phyloP scores from a whole-genome alignment of 164 flowering plant genomes.

The Vitis rupestris region DNA sequence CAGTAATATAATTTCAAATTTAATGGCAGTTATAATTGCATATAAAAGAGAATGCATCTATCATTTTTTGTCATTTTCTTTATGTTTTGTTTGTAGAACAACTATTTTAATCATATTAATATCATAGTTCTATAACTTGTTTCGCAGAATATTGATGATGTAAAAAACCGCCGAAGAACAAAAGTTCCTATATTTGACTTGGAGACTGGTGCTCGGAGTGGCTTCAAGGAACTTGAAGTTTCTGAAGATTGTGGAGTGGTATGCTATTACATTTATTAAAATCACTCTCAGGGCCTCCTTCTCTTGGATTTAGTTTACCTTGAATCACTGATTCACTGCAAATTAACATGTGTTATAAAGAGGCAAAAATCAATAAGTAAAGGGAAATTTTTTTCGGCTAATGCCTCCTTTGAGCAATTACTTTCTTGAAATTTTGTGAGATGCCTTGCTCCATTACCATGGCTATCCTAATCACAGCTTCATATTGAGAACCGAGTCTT shows the following conservation, averaged over 20 bases:
- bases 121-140: slow-evolving; percentile 4
- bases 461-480: too few species aligned
- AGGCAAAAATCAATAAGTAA: not conserved
- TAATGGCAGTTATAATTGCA: too few species aligned
- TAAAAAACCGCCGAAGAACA: slow-evolving; percentile 68
- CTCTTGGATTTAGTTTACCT: not conserved
- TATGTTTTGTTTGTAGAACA: not conserved
- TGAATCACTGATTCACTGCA: not conserved
- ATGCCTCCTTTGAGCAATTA: not conserved
- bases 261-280: slow-evolving; percentile 9
- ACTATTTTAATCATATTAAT: not conserved
- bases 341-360: not conserved
- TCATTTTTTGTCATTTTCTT: too few species aligned
- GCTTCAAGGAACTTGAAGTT: slow-evolving; percentile 87
- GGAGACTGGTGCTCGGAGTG: slow-evolving; percentile 84
- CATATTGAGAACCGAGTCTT: too few species aligned
- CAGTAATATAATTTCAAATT: too few species aligned
- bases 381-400: not conserved
- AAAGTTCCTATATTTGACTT: slow-evolving; percentile 89
- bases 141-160: slow-evolving; percentile 85
- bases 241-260: slow-evolving; percentile 99
- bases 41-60: too few species aligned
- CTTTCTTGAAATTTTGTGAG: too few species aligned
- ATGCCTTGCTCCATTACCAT: too few species aligned
- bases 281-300: slow-evolving; percentile 6